Evolutionary conservation across 2,329 filamentous ascomycete genomes (phyloP), one percentile per base, ranked within the genome.

Genomic region (Aspergillus tamarii): DNA sequence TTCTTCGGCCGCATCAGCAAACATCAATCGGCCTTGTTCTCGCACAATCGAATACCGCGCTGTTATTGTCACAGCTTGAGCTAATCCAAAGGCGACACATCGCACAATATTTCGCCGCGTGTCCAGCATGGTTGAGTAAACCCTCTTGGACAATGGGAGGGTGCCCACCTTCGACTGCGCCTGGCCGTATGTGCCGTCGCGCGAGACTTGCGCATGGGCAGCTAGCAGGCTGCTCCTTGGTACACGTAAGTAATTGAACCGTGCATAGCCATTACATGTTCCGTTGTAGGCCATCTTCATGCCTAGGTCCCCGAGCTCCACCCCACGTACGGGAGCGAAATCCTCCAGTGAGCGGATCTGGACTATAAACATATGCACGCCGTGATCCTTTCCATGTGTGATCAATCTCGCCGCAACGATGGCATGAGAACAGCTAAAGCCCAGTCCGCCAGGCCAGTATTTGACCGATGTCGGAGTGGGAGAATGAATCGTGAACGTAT

Each of bases 61-160:
- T 1, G 64, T 43, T 3, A 66, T 60, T 3, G 64, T 66, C 30
- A 60, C 28, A 1, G 53, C 58, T 26, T 60, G 64, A 6, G 62
- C 61, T 1, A 66, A 56, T 12, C 57, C 50, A 6, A 57, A 50
- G 16, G 57, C 59, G 26, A 59, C 64, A 45, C 57, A 45, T 30
- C 52, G 46, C 19, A 62, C 53, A 4, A 66, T 66, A 19, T 59
- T 56, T 6, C 54, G 50, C 14, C 64, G 61, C 7, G 58, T 56
- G 14, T 57, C 59, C 14, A 56, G 39, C 64, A 64, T 64, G 4
- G 64, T 61, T 10, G 61, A 54, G 39, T 66, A 66, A 2, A 64
- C 46, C 23, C 45, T 39, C 32, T 59, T 61, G 7, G 32, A 57
- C 32, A 58, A 52, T 32, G 26, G 48, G 9, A 32, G 48, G 28